Percentiles rank a stretch among this genome's conserved stretches.
These are phyloP conservation scores for Diplodia mutila DNA, from an alignment of 2,329 filamentous ascomycete genomes.

Conservation along the genomic window DNA sequence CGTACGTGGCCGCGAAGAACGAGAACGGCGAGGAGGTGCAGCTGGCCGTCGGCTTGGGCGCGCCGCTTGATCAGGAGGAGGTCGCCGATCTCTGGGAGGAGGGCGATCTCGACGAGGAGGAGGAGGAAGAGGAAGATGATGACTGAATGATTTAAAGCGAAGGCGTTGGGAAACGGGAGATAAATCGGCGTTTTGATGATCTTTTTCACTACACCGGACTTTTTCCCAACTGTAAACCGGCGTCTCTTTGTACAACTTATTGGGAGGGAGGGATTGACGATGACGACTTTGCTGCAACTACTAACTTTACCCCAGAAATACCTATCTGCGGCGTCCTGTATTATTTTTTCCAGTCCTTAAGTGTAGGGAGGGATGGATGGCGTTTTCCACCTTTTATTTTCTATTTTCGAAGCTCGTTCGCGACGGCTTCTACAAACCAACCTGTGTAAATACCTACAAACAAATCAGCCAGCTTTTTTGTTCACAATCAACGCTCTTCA, in stretches of 20 bases:
- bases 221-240: background rate
- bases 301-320: background rate
- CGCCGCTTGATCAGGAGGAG: conserved; percentile 24
- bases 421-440: background rate
- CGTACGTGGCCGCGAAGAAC: background rate
- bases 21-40: conserved; percentile 14
- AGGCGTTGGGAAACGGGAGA: background rate
- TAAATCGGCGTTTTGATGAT: conserved; percentile 10
- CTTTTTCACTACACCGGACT: background rate
- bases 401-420: background rate
- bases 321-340: background rate
- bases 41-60: conserved; percentile 18
- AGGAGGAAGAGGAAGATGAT: conserved; percentile 13
- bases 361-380: background rate
- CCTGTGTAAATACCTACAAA: background rate
- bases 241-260: conserved; percentile 2
- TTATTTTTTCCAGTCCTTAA: background rate
- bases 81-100: conserved; percentile 24
- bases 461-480: background rate
- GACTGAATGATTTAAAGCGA: background rate
- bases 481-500: background rate
- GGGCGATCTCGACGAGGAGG: conserved; percentile 6
- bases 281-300: background rate
- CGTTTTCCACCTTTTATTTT: background rate
- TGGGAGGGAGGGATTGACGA: background rate